A percentile compares a stretch with the other conserved stretches of the same genome.
Evolutionary conservation across 139 green algal genomes (phyloP).

Genomic region (Ostreobium quekettii): DNA sequence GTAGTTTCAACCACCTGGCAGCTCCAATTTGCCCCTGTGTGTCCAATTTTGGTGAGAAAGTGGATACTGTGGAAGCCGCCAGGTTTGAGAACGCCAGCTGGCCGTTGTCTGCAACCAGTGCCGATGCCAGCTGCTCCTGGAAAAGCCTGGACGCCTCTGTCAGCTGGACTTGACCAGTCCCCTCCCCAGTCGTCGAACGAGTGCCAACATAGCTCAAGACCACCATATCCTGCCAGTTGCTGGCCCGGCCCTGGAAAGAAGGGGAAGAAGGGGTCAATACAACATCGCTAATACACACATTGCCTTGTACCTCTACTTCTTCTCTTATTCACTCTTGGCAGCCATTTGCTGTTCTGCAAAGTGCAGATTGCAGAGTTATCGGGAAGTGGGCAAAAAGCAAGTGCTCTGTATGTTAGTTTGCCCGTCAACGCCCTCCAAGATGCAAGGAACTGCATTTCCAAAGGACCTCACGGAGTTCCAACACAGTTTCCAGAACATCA

Average conservation of each 20-base stretch:
- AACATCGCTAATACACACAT: too few relatives aligned
- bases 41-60: slow-evolving; percentile 91
- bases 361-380: too few relatives aligned
- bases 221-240: slow-evolving; percentile 48
- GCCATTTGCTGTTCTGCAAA: too few relatives aligned
- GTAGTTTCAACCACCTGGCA: slow-evolving; percentile 48
- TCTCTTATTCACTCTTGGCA: too few relatives aligned
- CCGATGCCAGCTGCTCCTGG: slow-evolving; percentile 80
- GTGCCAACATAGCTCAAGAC: slow-evolving; percentile 20
- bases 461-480: too few relatives aligned
- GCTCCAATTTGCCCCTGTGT: slow-evolving; percentile 79
- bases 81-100: slow-evolving; percentile 83
- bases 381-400: too few relatives aligned
- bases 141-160: slow-evolving; percentile 78
- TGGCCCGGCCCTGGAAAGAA: slow-evolving; percentile 23
- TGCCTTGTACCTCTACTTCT: too few relatives aligned
- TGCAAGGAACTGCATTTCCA: too few relatives aligned
- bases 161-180: slow-evolving; percentile 31
- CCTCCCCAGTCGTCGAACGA: slow-evolving; percentile 13
- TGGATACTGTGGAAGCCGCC: slow-evolving; percentile 72
- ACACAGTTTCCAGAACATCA: too few relatives aligned
- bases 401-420: too few relatives aligned
- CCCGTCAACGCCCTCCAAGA: too few relatives aligned
- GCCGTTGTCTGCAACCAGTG: slow-evolving; percentile 84
- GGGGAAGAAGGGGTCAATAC: not conserved